Base-by-base conservation (phyloP, 495 filamentous ascomycete genomes). In the Aspergillus carlsbadensis region DNA sequence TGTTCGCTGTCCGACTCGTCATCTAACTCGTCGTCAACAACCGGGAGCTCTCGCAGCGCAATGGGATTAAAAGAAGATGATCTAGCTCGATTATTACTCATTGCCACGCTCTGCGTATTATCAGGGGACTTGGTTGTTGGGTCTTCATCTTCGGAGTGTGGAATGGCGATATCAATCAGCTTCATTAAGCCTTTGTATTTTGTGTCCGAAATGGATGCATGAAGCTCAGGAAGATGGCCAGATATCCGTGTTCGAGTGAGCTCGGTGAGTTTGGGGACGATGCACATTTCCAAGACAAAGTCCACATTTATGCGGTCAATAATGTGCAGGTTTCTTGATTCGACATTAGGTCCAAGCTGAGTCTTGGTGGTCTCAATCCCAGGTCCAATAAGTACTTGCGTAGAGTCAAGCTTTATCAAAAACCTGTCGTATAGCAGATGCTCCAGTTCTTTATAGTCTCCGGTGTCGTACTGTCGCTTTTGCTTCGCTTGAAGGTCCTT, bases 111-210 rank as follows among this genome's bases (percentile, higher is more conserved):
- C 42, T 75, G 64, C 44, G 45, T 51, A 35, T 59, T 59, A 11
- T 57, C 45, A 31, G 50, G 22, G 47, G 61, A 18, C 17, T 58
- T 50, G 34, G 64, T 56, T 36, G 58, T 54, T n/a, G 64, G 46
- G 2, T 53, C 64, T 36, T 81, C 79, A 10, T 77, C 81, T 35
- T 84, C 84, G 52, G 96, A 86, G 41, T 89, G 90, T 6, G 94
- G 94, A 58, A 98, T 90, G 3, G 94, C 92, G 51, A 97, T 90
- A 60, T 97, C 93, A 56, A 98, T 92, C 47, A 98, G 76, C 62
- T 87, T 93, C 95, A 98, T 98, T 48, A 98, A 66, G 6, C 84
- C 90, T 71, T 96, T 98, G 70, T 98, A 98, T 68, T 98, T 98
- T 37, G 85, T 86, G 63, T 98, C 94, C 1, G 92, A 96, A 35